Conservation (phyloP, 805 yeast genomes). For the Blastobotrys chiropterorum region DNA sequence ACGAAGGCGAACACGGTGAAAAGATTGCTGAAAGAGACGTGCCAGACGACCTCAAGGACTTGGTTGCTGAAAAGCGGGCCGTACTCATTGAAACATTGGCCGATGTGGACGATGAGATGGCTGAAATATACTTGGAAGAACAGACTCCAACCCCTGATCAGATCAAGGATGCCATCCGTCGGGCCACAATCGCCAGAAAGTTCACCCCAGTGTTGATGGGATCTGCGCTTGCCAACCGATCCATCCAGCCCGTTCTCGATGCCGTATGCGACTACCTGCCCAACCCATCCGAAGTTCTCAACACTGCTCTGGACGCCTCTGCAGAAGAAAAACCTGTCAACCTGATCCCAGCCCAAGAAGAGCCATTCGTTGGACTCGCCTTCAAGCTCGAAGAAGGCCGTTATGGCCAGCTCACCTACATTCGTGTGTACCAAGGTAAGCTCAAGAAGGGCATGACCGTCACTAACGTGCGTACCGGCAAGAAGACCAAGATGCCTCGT, state of each 20-base stretch:
- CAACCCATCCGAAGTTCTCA: slow-evolving; percentile 87
- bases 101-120: slow-evolving; percentile 96
- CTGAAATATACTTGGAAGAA: slow-evolving; percentile 88
- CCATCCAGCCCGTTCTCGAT: slow-evolving; percentile 91
- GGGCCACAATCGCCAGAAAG: slow-evolving; percentile 89
- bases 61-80: slow-evolving; percentile 87
- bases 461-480: slow-evolving; percentile 84
- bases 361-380: slow-evolving; percentile 95
- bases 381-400: slow-evolving; percentile 98
- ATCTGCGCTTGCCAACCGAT: slow-evolving; percentile 93
- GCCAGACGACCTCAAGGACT: slow-evolving; percentile 72
- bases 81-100: slow-evolving; percentile 88
- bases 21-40: slow-evolving; percentile 54
- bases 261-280: slow-evolving; percentile 96
- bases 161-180: slow-evolving; percentile 82
- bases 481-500: slow-evolving; percentile 86
- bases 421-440: slow-evolving; percentile 95
- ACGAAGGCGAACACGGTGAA: slow-evolving; percentile 90
- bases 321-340: slow-evolving; percentile 62
- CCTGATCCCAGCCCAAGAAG: slow-evolving; percentile 61
- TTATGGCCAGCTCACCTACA: slow-evolving; percentile 94
- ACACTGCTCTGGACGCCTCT: slow-evolving; percentile 74
- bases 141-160: slow-evolving; percentile 78
- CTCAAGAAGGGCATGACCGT: slow-evolving; percentile 86
- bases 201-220: slow-evolving; percentile 99